A percentile compares a stretch with the other conserved stretches of the same genome.
Evolutionary conservation across 768 basidiomycete genomes (phyloP).

Genomic region (Candolleomyces aberdarensis): DNA sequence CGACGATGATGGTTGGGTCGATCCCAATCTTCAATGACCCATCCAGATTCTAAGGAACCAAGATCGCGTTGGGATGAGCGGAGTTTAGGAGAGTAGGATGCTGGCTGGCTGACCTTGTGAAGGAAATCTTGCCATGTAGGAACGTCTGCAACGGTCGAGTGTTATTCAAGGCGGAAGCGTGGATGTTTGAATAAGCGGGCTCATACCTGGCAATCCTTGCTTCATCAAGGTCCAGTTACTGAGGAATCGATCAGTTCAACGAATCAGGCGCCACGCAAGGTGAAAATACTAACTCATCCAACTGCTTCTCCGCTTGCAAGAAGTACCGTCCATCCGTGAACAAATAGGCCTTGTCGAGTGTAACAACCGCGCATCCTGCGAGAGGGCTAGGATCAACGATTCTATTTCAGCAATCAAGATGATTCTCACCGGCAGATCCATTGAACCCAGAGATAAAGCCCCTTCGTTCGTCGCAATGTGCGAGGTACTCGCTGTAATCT

Average conservation of each 20-base stretch:
- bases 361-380: slow-evolving; percentile 74
- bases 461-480: slow-evolving; percentile 78
- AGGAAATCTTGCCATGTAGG: slow-evolving; percentile 91
- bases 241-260: neutral
- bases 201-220: slow-evolving; percentile 74
- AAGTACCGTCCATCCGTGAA: slow-evolving; percentile 98
- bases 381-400: neutral
- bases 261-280: too few relatives aligned
- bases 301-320: slow-evolving; percentile 86
- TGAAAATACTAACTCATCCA: slow-evolving; percentile 60
- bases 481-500: slow-evolving; percentile 91
- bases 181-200: slow-evolving; percentile 3
- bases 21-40: slow-evolving; percentile 67
- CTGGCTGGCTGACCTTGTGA: slow-evolving; percentile 46
- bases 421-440: slow-evolving; percentile 76
- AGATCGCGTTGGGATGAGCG: neutral
- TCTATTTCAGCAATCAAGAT: slow-evolving; percentile 11
- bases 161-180: neutral
- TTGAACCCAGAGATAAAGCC: slow-evolving; percentile 92
- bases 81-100: neutral
- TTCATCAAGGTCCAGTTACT: slow-evolving; percentile 96
- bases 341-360: slow-evolving; percentile 65
- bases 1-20: slow-evolving; percentile 73
- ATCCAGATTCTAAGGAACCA: slow-evolving; percentile 50
- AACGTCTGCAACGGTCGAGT: slow-evolving; percentile 49